Evolutionary conservation across 306 rosid genomes (phyloP), one percentile per base, ranked within the genome.

Genomic region (Cucurbita ficifolia): DNA sequence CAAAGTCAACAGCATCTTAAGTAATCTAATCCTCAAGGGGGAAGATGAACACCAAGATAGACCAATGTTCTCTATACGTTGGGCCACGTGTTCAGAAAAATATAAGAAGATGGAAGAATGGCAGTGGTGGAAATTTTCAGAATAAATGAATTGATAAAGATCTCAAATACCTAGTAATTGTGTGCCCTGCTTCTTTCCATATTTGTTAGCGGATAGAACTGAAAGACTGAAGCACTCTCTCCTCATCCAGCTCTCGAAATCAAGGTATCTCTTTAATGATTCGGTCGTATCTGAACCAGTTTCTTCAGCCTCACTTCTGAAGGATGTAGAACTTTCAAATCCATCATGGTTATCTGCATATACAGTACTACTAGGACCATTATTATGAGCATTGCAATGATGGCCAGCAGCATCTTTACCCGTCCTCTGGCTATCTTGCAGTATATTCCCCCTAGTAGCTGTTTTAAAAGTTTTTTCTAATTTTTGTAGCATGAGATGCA

Each of bases 241-340:
- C 84, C 73, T 84, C 85, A 85, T 83, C 96, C 96, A 90, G 68
- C 82, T 83, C 73, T 88, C 90, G n/a, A 86, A 86, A 76, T 90
- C 96, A 73, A 58, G 81, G 56, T 90, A 86, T 79, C 93, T 86
- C 82, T 82, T 79, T 17, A 82, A 76, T 62, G 87, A 82, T 78
- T 83, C 81, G 49, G 55, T 79, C 78, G 78, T 82, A 39, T 86
- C 89, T 55, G 74, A 38, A 77, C 83, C 79, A 78, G 76, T 82
- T 79, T 59, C 77, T 62, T 91, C 93, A 36, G 85, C 82, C 81
- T 90, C 91, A 79, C 86, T 78, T 42, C 43, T 76, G 78, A 86
- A 86, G 69, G 90, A 84, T 73, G 91, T 76, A 35, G 91, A 88
- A 58, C 84, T 76, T 80, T 82, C 89, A 35, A 79, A 72, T 58